A percentile compares a stretch with the other conserved stretches of the same genome.
Conservation (phyloP, 371 early-diverging fungal genomes). For the Encephalitozoon romaleae region DNA sequence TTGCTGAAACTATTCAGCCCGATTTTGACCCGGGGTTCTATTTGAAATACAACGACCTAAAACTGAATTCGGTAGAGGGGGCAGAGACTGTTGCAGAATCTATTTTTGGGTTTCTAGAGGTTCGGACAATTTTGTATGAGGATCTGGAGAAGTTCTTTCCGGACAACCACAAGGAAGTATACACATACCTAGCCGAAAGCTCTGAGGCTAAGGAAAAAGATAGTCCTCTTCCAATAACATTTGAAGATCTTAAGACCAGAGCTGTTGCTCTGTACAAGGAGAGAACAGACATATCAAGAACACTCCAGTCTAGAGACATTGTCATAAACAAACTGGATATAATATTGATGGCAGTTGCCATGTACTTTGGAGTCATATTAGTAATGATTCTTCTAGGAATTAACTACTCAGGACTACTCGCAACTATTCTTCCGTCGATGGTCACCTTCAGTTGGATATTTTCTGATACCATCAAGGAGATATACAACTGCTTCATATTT, state of each 20-base stretch:
- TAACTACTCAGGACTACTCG: constrained; percentile 52
- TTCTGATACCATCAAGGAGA: constrained; percentile 59
- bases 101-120: constrained; percentile 49
- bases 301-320: constrained; percentile 58
- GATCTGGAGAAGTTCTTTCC: constrained; percentile 40
- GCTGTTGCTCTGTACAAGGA: constrained; percentile 37
- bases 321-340: constrained; percentile 55
- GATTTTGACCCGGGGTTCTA: constrained; percentile 55
- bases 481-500: constrained; percentile 61
- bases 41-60: constrained; percentile 50
- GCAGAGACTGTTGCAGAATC: constrained; percentile 47
- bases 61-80: constrained; percentile 33
- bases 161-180: constrained; percentile 34
- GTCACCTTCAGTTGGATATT: constrained; percentile 61
- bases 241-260: constrained; percentile 28
- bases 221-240: constrained; percentile 1
- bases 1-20: constrained; percentile 14
- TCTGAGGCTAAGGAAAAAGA: constrained; percentile 6
- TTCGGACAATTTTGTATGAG: constrained; percentile 18
- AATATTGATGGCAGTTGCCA: constrained; percentile 41
- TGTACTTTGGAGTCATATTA: constrained; percentile 40
- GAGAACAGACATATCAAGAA: constrained; percentile 49
- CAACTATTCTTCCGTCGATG: constrained; percentile 54
- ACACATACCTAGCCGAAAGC: constrained; percentile 22
- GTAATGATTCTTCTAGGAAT: constrained; percentile 53